These are phyloP conservation scores for Microstroma glucosiphilum DNA, from an alignment of 1,284 basidiomycete species.

Conservation along the genomic window DNA sequence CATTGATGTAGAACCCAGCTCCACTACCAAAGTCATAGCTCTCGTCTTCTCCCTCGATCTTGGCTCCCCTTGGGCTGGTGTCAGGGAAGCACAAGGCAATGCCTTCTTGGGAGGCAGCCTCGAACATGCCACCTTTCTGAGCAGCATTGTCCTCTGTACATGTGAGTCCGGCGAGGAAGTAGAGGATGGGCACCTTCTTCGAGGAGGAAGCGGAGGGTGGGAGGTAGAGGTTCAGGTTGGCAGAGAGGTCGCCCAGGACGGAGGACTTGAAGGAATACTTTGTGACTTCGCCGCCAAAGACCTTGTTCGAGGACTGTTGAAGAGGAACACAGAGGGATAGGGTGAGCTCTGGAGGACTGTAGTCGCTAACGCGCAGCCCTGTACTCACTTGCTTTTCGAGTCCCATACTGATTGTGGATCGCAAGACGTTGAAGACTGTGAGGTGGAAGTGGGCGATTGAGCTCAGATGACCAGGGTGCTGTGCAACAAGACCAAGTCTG, in stretches of 20 bases:
- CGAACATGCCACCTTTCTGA: constrained; percentile 45
- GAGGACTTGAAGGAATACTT: constrained; percentile 55
- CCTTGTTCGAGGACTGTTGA: constrained; percentile 5
- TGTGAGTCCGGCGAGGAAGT: constrained; percentile 86
- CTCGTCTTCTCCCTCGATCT: constrained; percentile 74
- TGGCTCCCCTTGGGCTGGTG: constrained; percentile 86
- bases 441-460: no score
- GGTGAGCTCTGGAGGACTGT: no score
- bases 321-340: no score
- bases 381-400: no score
- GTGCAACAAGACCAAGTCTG: no score
- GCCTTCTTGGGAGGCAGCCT: constrained; percentile 48
- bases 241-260: constrained; percentile 68
- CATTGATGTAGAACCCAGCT: constrained; percentile 48
- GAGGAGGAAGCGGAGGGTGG: constrained; percentile 60
- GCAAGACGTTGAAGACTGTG: no score
- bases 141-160: constrained; percentile 89
- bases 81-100: constrained; percentile 93
- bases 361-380: no score
- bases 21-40: constrained; percentile 61
- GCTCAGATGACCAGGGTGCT: no score
- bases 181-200: constrained; percentile 66
- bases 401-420: no score
- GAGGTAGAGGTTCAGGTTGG: constrained; percentile 84
- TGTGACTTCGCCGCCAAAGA: constrained; percentile 29